phyloP scores from a whole-genome alignment of 2,329 filamentous ascomycete species.

The Beauveria sp. region DNA sequence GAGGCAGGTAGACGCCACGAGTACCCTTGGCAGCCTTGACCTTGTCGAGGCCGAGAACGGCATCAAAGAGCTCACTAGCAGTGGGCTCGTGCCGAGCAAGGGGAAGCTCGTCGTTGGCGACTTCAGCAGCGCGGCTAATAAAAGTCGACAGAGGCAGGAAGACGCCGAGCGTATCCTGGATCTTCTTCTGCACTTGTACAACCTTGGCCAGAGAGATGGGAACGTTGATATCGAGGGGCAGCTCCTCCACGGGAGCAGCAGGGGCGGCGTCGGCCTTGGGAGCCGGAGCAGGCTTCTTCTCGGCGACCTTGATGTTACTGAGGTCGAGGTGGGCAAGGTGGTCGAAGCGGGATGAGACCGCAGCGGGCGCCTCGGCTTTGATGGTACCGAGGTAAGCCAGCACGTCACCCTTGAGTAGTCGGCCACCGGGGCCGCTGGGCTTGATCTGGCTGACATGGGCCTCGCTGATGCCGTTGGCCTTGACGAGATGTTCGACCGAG shows the following conservation, averaged over 20 bases:
- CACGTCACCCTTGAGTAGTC: slow-evolving; percentile 91
- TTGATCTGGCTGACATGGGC: slow-evolving; percentile 74
- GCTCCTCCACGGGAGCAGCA: slow-evolving; percentile 35
- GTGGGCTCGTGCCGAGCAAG: slow-evolving; percentile 54
- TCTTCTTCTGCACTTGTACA: slow-evolving; percentile 70
- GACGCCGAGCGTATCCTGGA: slow-evolving; percentile 70
- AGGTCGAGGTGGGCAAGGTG: slow-evolving; percentile 82
- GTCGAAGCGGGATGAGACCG: slow-evolving; percentile 62
- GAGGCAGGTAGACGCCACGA: slow-evolving; percentile 61
- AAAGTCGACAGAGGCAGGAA: slow-evolving; percentile 81
- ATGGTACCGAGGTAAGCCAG: slow-evolving; percentile 82
- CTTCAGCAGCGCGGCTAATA: slow-evolving; percentile 72
- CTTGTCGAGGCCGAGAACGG: slow-evolving; percentile 65
- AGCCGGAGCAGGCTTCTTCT: slow-evolving; percentile 36
- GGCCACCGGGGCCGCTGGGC: slow-evolving; percentile 78
- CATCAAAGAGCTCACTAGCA: slow-evolving; percentile 79
- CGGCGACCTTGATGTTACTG: slow-evolving; percentile 83
- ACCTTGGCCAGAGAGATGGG: slow-evolving; percentile 75
- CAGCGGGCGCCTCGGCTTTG: slow-evolving; percentile 60
- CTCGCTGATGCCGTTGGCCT: slow-evolving; percentile 67
- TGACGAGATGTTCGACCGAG: slow-evolving; percentile 75
- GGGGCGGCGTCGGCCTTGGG: slow-evolving; percentile 32
- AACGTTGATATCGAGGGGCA: slow-evolving; percentile 54
- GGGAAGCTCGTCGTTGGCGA: slow-evolving; percentile 84
- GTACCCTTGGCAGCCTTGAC: slow-evolving; percentile 40